A percentile compares a stretch with the other conserved stretches of the same genome.
Conservation (phyloP, 1,284 basidiomycete species). For the Apiotrichum mycotoxinovorans region DNA sequence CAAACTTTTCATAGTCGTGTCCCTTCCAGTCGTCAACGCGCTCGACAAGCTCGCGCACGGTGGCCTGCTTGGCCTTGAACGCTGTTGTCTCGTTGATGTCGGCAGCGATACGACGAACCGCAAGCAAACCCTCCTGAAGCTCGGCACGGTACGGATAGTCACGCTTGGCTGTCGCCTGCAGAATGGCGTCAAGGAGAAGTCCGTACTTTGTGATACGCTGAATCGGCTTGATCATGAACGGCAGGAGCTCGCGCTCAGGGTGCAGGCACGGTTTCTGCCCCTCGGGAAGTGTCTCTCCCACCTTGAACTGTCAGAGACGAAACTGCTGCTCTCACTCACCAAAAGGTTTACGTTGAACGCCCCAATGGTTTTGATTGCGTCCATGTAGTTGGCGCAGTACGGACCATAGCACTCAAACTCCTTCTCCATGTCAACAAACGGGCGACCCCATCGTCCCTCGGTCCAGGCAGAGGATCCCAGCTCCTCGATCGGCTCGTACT, state of each 20-base stretch:
- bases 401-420: constrained; percentile 94
- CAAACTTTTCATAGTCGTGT: constrained; percentile 90
- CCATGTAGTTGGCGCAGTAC: constrained; percentile 94
- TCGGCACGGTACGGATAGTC: constrained; percentile 73
- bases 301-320: constrained; percentile 20
- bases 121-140: constrained; percentile 74
- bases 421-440: constrained; percentile 72
- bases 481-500: constrained; percentile 60
- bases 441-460: constrained; percentile 83
- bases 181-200: constrained; percentile 56
- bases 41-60: constrained; percentile 79
- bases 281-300: constrained; percentile 35
- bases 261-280: constrained; percentile 39
- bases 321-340: constrained; percentile 55
- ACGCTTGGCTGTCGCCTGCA: constrained; percentile 42
- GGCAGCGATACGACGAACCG: constrained; percentile 89
- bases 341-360: constrained; percentile 76
- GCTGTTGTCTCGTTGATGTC: constrained; percentile 92
- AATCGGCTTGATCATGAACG: constrained; percentile 73
- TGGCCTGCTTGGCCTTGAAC: constrained; percentile 65
- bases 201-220: constrained; percentile 77
- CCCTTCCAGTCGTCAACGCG: constrained; percentile 99
- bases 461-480: constrained; percentile 60
- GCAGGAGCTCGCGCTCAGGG: constrained; percentile 67
- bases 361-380: constrained; percentile 78